Evolutionary conservation across 306 rosid species (phyloP).

Genomic region (Citrullus mucosospermus): DNA sequence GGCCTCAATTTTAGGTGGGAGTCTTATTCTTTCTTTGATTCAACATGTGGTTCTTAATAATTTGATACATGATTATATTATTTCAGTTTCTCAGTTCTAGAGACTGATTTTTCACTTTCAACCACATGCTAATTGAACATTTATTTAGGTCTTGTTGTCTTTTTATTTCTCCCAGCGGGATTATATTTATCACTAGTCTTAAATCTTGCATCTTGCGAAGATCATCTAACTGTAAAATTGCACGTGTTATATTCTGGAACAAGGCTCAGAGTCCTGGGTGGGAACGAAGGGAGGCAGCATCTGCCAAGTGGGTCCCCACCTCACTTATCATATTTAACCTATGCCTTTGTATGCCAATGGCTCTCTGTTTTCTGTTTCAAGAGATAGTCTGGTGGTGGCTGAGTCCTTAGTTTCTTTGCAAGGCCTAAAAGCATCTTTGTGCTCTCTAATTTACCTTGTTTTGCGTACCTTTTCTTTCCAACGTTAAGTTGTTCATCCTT

Average conservation of each 20-base stretch:
- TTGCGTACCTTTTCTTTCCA: not conserved
- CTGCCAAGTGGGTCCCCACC: constrained; percentile 26
- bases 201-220: not conserved
- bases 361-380: constrained; percentile 35
- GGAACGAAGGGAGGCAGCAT: constrained; percentile 20
- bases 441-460: not conserved
- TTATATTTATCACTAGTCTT: not conserved
- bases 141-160: not conserved
- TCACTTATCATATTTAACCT: not conserved
- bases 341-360: constrained; percentile 31
- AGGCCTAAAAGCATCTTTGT: not conserved
- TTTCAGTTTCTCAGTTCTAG: not conserved
- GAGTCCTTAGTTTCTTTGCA: not conserved
- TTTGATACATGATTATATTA: not conserved
- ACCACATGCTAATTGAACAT: not conserved
- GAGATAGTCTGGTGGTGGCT: constrained; percentile 27
- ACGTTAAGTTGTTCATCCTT: not conserved
- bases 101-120: not conserved
- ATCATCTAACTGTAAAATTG: not conserved
- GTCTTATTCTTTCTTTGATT: not conserved
- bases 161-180: not conserved
- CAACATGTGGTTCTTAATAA: not conserved
- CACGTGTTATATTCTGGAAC: not conserved
- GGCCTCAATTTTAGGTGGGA: not conserved
- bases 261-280: not conserved